Conservation (phyloP, 768 basidiomycete genomes). For the Pisolithus sp. region DNA sequence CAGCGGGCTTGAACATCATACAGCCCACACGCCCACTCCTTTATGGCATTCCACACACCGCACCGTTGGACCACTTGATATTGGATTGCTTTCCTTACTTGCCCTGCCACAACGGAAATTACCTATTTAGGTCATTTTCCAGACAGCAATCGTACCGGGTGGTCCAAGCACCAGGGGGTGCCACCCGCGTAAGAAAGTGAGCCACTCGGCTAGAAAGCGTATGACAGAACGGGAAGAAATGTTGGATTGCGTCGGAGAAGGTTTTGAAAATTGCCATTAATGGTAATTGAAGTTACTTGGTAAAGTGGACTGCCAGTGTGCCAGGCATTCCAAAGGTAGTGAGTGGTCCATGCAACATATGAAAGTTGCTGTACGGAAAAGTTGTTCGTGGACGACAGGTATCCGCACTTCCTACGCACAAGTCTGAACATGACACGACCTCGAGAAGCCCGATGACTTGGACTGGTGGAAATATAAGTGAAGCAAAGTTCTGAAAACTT, state of each 20-base stretch:
- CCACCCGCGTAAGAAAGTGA: constrained; percentile 13
- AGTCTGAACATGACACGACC: too few species aligned
- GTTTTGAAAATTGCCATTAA: constrained; percentile 7
- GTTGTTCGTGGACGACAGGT: too few species aligned
- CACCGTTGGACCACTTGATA: constrained; percentile 9
- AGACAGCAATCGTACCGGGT: constrained; percentile 13
- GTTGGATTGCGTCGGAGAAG: constrained; percentile 18
- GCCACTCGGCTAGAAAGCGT: constrained; percentile 19
- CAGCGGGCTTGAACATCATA: not conserved
- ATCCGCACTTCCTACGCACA: too few species aligned
- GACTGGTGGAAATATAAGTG: too few species aligned
- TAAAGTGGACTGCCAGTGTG: too few species aligned
- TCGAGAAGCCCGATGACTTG: too few species aligned
- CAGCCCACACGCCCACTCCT: constrained; percentile 6
- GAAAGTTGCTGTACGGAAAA: too few species aligned
- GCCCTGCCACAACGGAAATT: constrained; percentile 15
- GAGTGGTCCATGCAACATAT: too few species aligned
- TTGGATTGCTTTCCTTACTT: constrained; percentile 22
- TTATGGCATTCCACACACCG: constrained; percentile 15
- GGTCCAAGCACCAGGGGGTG: constrained; percentile 12
- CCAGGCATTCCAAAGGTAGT: not conserved
- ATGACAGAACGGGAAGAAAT: constrained; percentile 6
- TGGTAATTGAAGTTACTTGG: not conserved
- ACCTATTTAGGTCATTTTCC: constrained; percentile 13
- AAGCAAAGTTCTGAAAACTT: too few species aligned